A percentile compares a stretch with the other conserved stretches of the same genome.
Conservation (phyloP, 139 green algal genomes). For the Parachlorella kessleri region DNA sequence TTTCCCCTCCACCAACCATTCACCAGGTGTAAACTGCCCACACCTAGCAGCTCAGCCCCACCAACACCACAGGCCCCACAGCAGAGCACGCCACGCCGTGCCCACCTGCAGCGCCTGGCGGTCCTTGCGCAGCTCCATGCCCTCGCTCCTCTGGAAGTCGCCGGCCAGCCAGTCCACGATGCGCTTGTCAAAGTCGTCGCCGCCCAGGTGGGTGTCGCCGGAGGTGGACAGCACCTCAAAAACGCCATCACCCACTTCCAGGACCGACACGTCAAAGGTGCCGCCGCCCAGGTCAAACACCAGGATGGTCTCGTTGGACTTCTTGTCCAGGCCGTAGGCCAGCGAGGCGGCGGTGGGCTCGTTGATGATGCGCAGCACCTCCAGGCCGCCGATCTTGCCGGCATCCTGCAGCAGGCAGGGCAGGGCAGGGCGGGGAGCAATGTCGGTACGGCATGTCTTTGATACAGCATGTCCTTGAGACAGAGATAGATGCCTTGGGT, state of each 20-base stretch:
- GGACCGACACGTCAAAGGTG: conserved; percentile 98
- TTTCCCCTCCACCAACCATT: too few species aligned
- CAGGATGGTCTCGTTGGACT: conserved; percentile 99
- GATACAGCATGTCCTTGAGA: too few species aligned
- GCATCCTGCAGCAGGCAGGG: conserved; percentile 51
- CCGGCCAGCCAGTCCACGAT: conserved; percentile 97
- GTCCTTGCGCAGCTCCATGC: conserved; percentile 96
- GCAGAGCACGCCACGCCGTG: neutral
- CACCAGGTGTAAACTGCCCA: too few species aligned
- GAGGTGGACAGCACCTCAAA: conserved; percentile 99
- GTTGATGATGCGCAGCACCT: conserved; percentile 99
- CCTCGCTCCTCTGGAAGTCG: conserved; percentile 92
- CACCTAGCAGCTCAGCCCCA: too few species aligned
- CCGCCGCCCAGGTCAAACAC: conserved; percentile 99
- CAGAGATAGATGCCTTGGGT: too few species aligned
- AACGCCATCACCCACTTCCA: conserved; percentile 97
- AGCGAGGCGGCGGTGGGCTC: conserved; percentile 98
- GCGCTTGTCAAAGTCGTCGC: conserved; percentile 99
- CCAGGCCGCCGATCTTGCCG: conserved; percentile 94
- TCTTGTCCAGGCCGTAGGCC: conserved; percentile 98
- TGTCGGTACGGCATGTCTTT: too few species aligned
- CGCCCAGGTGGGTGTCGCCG: conserved; percentile 98
- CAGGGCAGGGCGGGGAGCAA: too few species aligned
- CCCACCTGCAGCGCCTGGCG: conserved; percentile 73
- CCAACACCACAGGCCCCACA: neutral